phyloP scores from a whole-genome alignment of 2,329 filamentous ascomycete species.

The Colletotrichum incanum region DNA sequence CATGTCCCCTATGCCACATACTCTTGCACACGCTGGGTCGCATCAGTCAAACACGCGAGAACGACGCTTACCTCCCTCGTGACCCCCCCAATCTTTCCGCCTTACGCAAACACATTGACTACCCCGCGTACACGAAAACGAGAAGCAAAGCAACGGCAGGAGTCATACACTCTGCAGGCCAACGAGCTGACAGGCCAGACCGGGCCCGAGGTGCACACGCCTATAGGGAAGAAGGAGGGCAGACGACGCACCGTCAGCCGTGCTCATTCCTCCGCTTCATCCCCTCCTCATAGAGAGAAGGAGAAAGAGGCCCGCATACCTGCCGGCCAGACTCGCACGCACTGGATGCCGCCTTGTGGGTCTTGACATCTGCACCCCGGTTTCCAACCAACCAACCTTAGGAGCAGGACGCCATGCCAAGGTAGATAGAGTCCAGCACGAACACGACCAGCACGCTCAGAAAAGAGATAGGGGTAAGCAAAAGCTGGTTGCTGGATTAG shows the following conservation, averaged over 20 bases:
- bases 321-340: background rate
- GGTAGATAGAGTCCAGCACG: background rate
- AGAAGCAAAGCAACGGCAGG: background rate
- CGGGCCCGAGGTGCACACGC: no score
- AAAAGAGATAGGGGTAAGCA: background rate
- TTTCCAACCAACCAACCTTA: background rate
- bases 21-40: slow-evolving; percentile 7
- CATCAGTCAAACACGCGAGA: slow-evolving; percentile 16
- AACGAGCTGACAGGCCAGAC: no score
- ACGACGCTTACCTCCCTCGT: no score
- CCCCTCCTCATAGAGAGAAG: background rate
- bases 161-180: no score
- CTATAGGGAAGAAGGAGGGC: no score
- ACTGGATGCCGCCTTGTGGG: background rate
- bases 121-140: background rate
- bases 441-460: background rate
- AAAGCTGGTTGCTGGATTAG: background rate
- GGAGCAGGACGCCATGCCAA: background rate
- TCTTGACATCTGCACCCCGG: background rate
- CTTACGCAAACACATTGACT: background rate
- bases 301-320: background rate
- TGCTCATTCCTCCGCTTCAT: background rate
- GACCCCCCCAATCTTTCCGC: background rate
- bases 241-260: background rate
- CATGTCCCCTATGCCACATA: background rate